Evolutionary conservation across 1,139 yeast genomes (phyloP), one percentile per base, ranked within the genome.

Genomic region (Taphrina flavorubra): DNA sequence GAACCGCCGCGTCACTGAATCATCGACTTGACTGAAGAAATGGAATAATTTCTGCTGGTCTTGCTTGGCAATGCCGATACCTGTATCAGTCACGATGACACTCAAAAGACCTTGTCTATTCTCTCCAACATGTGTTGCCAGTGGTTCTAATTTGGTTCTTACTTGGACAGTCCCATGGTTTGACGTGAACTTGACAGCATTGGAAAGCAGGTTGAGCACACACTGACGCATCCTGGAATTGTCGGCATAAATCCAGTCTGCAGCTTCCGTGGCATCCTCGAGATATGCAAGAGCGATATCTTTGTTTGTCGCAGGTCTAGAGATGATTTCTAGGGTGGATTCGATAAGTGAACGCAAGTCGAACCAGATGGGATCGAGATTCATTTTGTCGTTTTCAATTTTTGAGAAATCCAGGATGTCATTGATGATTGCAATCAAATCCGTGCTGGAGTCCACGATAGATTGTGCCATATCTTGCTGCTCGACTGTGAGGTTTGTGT

Each of bases 201-300:
- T 92, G 11, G 95, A 89, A 5, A 91, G 94, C 71, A 91, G 80
- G 74, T 92, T 92, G 92, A 91, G 89, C 25, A 91, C 88, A 68
- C 91, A 88, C 78, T 92, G 97, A 66, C 91, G 87, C 58, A 91
- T 87, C 76, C 97, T 81, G 76, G 91, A 89, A 6, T 95, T 86
- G 78, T 92, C 97, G 11, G 97, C 97, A 78, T 90, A 87, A 77
- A 87, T 81, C 75, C 84, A 85, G 75, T 86, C 90, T 0, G 88
- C 88, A 18, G 58, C 44, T 14, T 14, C 44, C 14, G 16, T 16
- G 3, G 16, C 37, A 34, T 34, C 59, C 16, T 66, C 69, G 37
- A 47, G 47, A 39, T 51, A 66, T 8, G 60, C 69, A 13, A 66
- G 51, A 25, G 51, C 55, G 8, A 66, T 37, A 5, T 51, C 56